These are phyloP conservation scores for Immersiporthe knoxdaviesiana DNA, from an alignment of 2,329 filamentous ascomycete species.

Conservation along the genomic window DNA sequence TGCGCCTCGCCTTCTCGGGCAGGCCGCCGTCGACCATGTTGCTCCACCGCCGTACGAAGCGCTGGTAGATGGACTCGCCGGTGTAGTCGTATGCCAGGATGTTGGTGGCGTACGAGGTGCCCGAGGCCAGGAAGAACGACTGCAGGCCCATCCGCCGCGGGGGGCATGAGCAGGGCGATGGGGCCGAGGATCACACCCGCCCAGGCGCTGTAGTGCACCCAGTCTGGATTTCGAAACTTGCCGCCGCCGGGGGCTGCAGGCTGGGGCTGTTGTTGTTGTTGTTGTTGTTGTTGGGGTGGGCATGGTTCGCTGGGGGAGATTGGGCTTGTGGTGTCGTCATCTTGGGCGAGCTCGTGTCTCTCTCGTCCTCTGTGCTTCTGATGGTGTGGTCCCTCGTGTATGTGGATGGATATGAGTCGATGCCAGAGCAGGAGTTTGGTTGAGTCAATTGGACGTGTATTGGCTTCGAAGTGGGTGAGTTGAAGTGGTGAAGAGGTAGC, in stretches of 20 bases:
- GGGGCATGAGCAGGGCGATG: constrained; percentile 53
- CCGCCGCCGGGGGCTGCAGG: neutral
- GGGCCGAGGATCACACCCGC: constrained; percentile 52
- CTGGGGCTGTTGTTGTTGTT: neutral
- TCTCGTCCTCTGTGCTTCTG: neutral
- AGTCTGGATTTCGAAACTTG: constrained; percentile 35
- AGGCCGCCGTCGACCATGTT: constrained; percentile 57
- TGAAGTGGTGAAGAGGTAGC: neutral
- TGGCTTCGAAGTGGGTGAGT: neutral
- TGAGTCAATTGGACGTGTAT: neutral
- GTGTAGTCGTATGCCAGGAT: constrained; percentile 61
- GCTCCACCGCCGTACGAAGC: constrained; percentile 48
- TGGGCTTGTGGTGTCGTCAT: constrained; percentile 27
- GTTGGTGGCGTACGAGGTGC: constrained; percentile 57
- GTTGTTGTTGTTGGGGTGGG: neutral
- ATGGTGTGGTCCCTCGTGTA: neutral
- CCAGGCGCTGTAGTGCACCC: constrained; percentile 53
- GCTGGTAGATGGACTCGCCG: constrained; percentile 54
- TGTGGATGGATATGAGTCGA: neutral
- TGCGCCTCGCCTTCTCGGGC: constrained; percentile 57
- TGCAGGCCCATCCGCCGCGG: constrained; percentile 57
- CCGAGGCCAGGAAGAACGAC: constrained; percentile 52
- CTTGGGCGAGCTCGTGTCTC: neutral
- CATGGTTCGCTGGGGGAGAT: constrained; percentile 11
- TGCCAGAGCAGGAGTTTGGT: neutral